These are phyloP conservation scores for Leccinum broughii DNA, from an alignment of 768 basidiomycete genomes.

Conservation along the genomic window DNA sequence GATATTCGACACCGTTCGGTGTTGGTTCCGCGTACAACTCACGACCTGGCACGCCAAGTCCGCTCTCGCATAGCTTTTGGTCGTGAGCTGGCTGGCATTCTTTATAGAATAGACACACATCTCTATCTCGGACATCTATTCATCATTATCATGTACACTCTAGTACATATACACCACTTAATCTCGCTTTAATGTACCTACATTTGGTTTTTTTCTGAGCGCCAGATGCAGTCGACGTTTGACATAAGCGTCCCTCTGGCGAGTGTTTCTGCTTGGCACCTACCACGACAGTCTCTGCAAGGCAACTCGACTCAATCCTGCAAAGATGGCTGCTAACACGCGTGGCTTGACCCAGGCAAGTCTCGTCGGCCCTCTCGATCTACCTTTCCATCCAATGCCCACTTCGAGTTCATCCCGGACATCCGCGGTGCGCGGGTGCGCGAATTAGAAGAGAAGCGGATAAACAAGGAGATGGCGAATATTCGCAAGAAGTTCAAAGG, in stretches of 20 bases:
- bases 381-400: slow-evolving; percentile 6
- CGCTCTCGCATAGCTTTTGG: slow-evolving; percentile 43
- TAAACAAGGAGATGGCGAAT: slow-evolving; percentile 99
- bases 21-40: slow-evolving; percentile 49
- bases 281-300: background rate
- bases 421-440: slow-evolving; percentile 95
- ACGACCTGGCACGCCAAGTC: slow-evolving; percentile 65
- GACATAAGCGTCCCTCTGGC: slow-evolving; percentile 3
- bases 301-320: background rate
- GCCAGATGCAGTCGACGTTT: background rate
- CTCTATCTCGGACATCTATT: slow-evolving; percentile 5
- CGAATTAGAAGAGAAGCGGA: slow-evolving; percentile 96
- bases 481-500: slow-evolving; percentile 99
- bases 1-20: slow-evolving; percentile 56
- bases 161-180: slow-evolving; percentile 1
- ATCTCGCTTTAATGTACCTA: slow-evolving; percentile 14
- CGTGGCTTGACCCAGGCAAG: slow-evolving; percentile 88
- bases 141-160: slow-evolving; percentile 12
- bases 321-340: slow-evolving; percentile 84
- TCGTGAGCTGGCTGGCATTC: slow-evolving; percentile 20
- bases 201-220: slow-evolving; percentile 3
- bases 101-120: slow-evolving; percentile 11
- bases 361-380: slow-evolving; percentile 4
- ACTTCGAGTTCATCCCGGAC: slow-evolving; percentile 91
- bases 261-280: background rate